Evolutionary conservation across 2,329 filamentous ascomycete species (phyloP).

Genomic region (Corynespora cassiicola): DNA sequence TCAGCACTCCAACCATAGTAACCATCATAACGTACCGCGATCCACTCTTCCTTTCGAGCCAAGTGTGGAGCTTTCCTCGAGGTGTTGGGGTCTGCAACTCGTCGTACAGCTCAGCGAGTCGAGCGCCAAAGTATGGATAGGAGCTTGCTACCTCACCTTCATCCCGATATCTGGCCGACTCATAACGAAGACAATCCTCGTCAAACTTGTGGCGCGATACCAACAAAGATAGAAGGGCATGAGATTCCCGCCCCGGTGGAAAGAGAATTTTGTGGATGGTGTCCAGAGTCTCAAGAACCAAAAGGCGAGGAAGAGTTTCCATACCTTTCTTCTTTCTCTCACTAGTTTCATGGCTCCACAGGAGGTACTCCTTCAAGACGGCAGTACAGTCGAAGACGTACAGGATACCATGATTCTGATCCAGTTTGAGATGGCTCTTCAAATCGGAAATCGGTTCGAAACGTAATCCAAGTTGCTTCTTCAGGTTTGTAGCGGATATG

Average conservation of each 20-base stretch:
- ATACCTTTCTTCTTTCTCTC: not conserved
- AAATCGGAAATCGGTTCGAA: constrained; percentile 7
- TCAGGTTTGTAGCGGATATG: constrained; percentile 1
- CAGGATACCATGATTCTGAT: not conserved
- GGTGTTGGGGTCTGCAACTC: constrained; percentile 32
- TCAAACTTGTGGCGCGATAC: constrained; percentile 9
- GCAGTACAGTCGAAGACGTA: constrained; percentile 14
- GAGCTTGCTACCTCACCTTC: constrained; percentile 21
- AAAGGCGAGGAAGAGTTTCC: constrained; percentile 7
- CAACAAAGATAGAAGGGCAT: constrained; percentile 15
- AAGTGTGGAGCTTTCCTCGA: constrained; percentile 24
- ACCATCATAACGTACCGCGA: constrained; percentile 40
- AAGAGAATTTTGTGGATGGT: constrained; percentile 17
- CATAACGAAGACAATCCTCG: constrained; percentile 5
- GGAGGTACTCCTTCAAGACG: constrained; percentile 12
- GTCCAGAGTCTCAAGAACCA: constrained; percentile 14
- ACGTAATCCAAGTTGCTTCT: not conserved
- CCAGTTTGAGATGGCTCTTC: constrained; percentile 8
- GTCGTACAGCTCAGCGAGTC: constrained; percentile 29
- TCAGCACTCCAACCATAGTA: constrained; percentile 34
- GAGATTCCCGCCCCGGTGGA: constrained; percentile 10
- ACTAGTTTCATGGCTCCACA: not conserved
- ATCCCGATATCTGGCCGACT: constrained; percentile 8
- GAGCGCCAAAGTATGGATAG: constrained; percentile 33
- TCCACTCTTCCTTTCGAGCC: constrained; percentile 32